phyloP scores from a whole-genome alignment of 2,329 filamentous ascomycete genomes.

The Colletotrichum coccodes region DNA sequence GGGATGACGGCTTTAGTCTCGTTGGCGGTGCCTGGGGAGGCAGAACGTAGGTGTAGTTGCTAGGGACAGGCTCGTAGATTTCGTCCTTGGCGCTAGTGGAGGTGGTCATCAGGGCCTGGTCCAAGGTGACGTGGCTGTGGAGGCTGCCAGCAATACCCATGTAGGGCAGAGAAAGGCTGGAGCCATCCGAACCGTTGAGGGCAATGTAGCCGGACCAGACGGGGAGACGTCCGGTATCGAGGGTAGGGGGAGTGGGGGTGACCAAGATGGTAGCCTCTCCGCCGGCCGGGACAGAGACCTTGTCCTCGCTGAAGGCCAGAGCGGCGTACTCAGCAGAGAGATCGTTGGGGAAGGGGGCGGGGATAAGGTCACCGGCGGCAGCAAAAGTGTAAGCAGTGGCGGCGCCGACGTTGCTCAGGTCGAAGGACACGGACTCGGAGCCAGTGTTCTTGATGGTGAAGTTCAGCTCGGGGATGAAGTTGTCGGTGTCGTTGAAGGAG shows the following conservation, averaged over 20 bases:
- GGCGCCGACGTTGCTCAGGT: constrained; percentile 60
- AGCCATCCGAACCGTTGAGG: constrained; percentile 51
- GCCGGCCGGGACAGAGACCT: constrained; percentile 54
- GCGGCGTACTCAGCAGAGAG: constrained; percentile 52
- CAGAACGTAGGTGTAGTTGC: constrained; percentile 52
- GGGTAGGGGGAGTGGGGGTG: constrained; percentile 50
- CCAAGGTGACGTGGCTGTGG: constrained; percentile 48
- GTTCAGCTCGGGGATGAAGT: constrained; percentile 59
- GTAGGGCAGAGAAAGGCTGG: constrained; percentile 51
- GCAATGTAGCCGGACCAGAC: constrained; percentile 55
- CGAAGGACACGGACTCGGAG: constrained; percentile 58
- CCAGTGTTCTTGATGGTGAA: constrained; percentile 68
- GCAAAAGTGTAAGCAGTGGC: constrained; percentile 65
- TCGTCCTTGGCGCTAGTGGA: constrained; percentile 43
- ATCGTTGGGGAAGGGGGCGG: constrained; percentile 57
- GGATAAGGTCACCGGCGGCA: constrained; percentile 43
- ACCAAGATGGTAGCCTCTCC: constrained; percentile 59
- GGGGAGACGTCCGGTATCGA: constrained; percentile 48
- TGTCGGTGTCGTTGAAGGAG: constrained; percentile 71
- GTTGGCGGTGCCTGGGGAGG: constrained; percentile 51
- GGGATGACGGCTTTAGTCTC: constrained; percentile 47
- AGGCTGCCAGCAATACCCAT: constrained; percentile 50
- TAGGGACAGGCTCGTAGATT: constrained; percentile 36
- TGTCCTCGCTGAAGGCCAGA: constrained; percentile 52
- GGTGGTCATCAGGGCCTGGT: constrained; percentile 45